phyloP scores from a whole-genome alignment of 257 asterid genomes.

The Solanum chmielewskii region DNA sequence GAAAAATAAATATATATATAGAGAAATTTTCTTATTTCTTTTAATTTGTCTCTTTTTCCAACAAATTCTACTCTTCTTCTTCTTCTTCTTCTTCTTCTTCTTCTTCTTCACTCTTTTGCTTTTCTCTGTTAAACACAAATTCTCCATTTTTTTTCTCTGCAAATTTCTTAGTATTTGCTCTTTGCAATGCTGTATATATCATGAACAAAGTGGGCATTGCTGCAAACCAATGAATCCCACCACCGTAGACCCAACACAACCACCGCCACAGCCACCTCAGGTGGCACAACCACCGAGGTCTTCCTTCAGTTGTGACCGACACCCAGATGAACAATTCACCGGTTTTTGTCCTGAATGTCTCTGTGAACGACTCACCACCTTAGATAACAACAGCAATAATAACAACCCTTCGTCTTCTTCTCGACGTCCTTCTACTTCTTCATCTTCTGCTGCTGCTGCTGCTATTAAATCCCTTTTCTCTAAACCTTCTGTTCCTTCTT shows the following conservation, averaged over 20 bases:
- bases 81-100: not conserved
- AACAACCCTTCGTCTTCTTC: slow-evolving; percentile 29
- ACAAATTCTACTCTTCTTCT: not conserved
- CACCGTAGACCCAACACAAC: slow-evolving; percentile 41
- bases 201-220: slow-evolving; percentile 25
- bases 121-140: not conserved
- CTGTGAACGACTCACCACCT: slow-evolving; percentile 56
- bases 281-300: slow-evolving; percentile 60
- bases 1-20: not conserved
- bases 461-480: slow-evolving; percentile 50
- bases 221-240: slow-evolving; percentile 43
- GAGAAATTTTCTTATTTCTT: not conserved
- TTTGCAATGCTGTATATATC: not conserved
- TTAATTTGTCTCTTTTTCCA: slow-evolving; percentile 3
- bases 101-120: not conserved
- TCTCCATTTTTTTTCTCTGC: not conserved
- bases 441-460: slow-evolving; percentile 47
- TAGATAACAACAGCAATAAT: slow-evolving; percentile 38
- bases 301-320: slow-evolving; percentile 59
- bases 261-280: slow-evolving; percentile 39
- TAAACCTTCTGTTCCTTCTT: slow-evolving; percentile 11
- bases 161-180: not conserved
- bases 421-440: slow-evolving; percentile 51
- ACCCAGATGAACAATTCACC: slow-evolving; percentile 50
- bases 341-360: slow-evolving; percentile 70